Percentiles rank a stretch among this genome's conserved stretches.
Evolutionary conservation across 2,329 filamentous ascomycete species (phyloP).

Genomic region (Diaporthe nobilis): DNA sequence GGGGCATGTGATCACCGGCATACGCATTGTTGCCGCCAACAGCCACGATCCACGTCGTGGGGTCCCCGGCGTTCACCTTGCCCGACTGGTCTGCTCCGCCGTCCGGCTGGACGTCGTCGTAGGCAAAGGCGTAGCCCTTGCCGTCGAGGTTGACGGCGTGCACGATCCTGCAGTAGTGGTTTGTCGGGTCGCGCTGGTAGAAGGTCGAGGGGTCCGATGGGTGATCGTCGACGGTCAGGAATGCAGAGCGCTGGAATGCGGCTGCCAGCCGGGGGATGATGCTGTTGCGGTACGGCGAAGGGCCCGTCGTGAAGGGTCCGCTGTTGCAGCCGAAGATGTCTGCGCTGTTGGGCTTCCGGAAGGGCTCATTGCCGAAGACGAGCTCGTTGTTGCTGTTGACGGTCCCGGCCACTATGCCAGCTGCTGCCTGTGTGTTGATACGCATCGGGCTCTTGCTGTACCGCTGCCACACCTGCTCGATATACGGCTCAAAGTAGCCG

Average conservation of each 20-base stretch:
- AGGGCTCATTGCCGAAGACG: constrained; percentile 58
- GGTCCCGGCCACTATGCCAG: constrained; percentile 67
- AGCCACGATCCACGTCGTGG: constrained; percentile 63
- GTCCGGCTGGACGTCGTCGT: constrained; percentile 70
- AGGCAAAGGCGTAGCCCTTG: constrained; percentile 72
- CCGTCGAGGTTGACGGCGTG: constrained; percentile 67
- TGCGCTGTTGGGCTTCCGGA: constrained; percentile 68
- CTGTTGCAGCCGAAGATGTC: constrained; percentile 79
- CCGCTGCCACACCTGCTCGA: constrained; percentile 59
- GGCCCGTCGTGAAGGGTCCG: constrained; percentile 68
- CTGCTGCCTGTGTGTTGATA: constrained; percentile 75
- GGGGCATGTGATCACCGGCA: constrained; percentile 42
- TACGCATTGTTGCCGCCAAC: constrained; percentile 60
- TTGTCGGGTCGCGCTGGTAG: constrained; percentile 61
- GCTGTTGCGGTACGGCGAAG: constrained; percentile 55
- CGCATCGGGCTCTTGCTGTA: constrained; percentile 58
- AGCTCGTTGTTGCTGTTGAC: constrained; percentile 59
- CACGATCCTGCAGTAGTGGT: constrained; percentile 71
- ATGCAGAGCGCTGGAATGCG: constrained; percentile 68
- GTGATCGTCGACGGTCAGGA: constrained; percentile 60
- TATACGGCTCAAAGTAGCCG: constrained; percentile 59
- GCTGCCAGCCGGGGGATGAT: constrained; percentile 64
- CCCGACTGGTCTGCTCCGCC: constrained; percentile 68
- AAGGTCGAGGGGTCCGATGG: constrained; percentile 54
- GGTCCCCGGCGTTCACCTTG: constrained; percentile 66